Base-by-base conservation (phyloP, 306 rosid genomes). In the Cicer pinnatifidum region DNA sequence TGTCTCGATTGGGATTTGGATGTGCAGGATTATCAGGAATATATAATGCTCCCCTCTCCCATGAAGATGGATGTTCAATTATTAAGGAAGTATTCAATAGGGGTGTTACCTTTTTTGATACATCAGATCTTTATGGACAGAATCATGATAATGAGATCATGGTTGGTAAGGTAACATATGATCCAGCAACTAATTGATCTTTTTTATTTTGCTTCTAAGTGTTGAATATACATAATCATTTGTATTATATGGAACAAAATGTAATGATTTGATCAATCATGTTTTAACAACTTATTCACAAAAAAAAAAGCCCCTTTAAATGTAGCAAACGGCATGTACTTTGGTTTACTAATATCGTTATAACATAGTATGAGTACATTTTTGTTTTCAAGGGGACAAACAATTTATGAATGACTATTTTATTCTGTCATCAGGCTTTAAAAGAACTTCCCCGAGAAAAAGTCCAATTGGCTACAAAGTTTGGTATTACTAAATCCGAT, bases 1-100 rank as follows among this genome's bases (percentile, higher is more conserved):
- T 92, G 66, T 87, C 98, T 17, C 83, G 83, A 83, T 28, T 92
- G 85, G 96, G 96, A n/a, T 92, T 84, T 82, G 98, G 98, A 75
- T 92, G 96, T 77, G 91, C 40, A 9, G 97, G 93, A 57, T 78
- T 87, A 20, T 86, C 90, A 9, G 98, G 97, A 59, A 73, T 80
- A 54, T 86, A 83, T 75, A 86, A 78, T 53, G 78, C 78, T 44
- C 97, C 96, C 41, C 88, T 90, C 39, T 78, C 91, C 6, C 90
- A 90, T 67, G 91, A 90, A 82, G 89, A 81, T 52, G 97, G 90
- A 67, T 83, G 85, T 51, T 58, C 82, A 11, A 67, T 90, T 13
- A 87, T 90, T n/a, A 84, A 75, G 82, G 84, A 89, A 86, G 95
- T 85, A 52, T 90, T 87, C 81, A 43, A 75, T 3, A 87, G 72